Base-by-base conservation (phyloP, 257 asterid species). In the Linaria vulgaris region DNA sequence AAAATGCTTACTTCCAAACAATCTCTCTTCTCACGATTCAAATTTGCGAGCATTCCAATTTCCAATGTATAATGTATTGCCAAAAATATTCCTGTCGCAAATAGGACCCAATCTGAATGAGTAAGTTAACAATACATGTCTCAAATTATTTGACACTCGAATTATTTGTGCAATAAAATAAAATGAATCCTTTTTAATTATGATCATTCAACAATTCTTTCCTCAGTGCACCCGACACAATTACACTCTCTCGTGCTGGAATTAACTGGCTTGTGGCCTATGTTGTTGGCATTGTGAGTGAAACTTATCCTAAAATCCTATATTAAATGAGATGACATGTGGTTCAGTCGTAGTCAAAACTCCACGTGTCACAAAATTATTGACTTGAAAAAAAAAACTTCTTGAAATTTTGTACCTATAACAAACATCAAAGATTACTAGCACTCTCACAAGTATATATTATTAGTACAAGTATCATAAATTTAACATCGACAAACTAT, bases 171-270 rank as follows among this genome's bases (percentile, higher is more conserved):
- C 17, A 63, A 50, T n/a, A n/a, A 53, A 0, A 38, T 19, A 43
- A 56, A 25, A 20, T 13, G 12, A n/a, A 24, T 46, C 1, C 21
- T 66, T 65, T n/a, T n/a, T n/a, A n/a, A n/a, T n/a, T 16, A 53
- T 24, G 19, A 27, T 22, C 19, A 38, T 62, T 41, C 45, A 58
- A 62, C 66, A 34, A 37, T 25, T 19, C 6, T 56, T 41, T 27
- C 38, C 57, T 27, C 43, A 44, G 55, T 22, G 56, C 61, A 16
- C 38, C 68, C 66, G 69, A 76, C 80, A 67, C 8, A 34, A 20
- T 58, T 56, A 10, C 63, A 67, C 63, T 59, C 48, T 59, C 56
- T 49, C 67, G 12, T 44, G 80, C 69, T 76, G 80, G 77, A 76
- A 76, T 58, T 61, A 69, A 69, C 62, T 71, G 72, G 53, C 68